Evolutionary conservation across 768 basidiomycete genomes (phyloP), one percentile per base, ranked within the genome.

Genomic region (Tephrocybe sp.): DNA sequence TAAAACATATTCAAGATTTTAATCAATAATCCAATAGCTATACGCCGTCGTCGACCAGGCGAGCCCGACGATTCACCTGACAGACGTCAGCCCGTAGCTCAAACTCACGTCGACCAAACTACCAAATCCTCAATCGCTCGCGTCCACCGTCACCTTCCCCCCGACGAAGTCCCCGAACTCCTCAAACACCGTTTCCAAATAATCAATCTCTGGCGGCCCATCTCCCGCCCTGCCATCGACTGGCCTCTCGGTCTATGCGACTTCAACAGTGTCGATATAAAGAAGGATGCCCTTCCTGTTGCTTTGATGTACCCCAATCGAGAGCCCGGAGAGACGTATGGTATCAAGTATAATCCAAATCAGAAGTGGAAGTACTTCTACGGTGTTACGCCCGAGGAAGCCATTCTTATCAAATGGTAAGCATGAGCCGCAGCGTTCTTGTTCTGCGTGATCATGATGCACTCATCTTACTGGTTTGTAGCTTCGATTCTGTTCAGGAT

Each of bases 131-230:
- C 79, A 0, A 64, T 69, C 10, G 69, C 64, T 5, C 74, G 80
- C 8, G 77, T 82, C 1, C 71, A 74, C 47, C 69, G 72, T 4
- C 79, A 82, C 53, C 69, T 82, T 9, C 78, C 78, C 13, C 61
- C 70, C 0, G 60, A 59, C 0, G 78, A 82, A 3, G 79, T 60
- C 0, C 62, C 69, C 2, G 64, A 63, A 13, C 69, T 80, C 25
- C 61, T 80, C 13, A 62, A 70, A 49, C 67, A 69, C 16, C 74
- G 79, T 1, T 80, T 78, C 67, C 79, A 81, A 48, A 79, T 83
- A 25, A 75, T 83, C 50, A 83, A 82, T 55, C 68, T 83, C 22
- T 83, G 82, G 82, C 67, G 82, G 2, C 80, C 82, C 4, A 80
- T 82, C 41, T 59, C 57, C 1, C 61, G 76, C 50, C 60, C 74